Base-by-base conservation (phyloP, 805 yeast genomes). In the Nakazawaea pomicola region DNA sequence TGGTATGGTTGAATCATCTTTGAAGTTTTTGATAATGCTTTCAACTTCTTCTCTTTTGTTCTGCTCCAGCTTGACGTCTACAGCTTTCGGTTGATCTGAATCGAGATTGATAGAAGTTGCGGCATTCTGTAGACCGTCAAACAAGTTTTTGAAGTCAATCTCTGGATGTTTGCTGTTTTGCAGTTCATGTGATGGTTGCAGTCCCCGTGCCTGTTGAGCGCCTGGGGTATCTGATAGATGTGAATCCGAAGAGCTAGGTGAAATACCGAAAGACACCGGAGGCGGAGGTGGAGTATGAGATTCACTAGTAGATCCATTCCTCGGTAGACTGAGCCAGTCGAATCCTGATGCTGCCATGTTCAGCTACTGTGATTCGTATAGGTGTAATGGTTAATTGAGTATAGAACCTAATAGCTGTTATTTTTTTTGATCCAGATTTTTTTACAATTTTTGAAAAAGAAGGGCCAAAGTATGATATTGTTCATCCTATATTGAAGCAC, bases 291-390 rank as follows among this genome's bases (percentile, higher is more conserved):
- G 44, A 29, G 39, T 34, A 14, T 20, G 29, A 29, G 32, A 25
- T 19, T 38, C 32, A 36, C 36, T 23, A 36, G 27, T 15, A 15
- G 28, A 28, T 19, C 29, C 28, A 11, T 40, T 34, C 4, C 66
- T 70, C 5, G 72, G 67, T 18, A 69, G 57, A 44, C 72, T 72
- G 36, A 74, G 56, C 80, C 80, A 75, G 49, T 75, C 79, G 47
- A 71, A 72, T 9, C 78, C 78, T 44, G 67, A 42, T 38, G 53
- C 57, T 41, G 48, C 52, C 64, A 58, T 57, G 15, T 20, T 29
- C 18, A 18, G n/a, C 20, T 20, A 20, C 17, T 28, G 7, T 27
- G 7, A n/a, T n/a, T 20, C 15, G 11, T 27, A 9, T 16, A 27
- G 17, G 31, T 8, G 6, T 27, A 16, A 18, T 27, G 8, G 16